Base-by-base conservation (phyloP, 2,329 filamentous ascomycete genomes). In the Penicillium sp. region DNA sequence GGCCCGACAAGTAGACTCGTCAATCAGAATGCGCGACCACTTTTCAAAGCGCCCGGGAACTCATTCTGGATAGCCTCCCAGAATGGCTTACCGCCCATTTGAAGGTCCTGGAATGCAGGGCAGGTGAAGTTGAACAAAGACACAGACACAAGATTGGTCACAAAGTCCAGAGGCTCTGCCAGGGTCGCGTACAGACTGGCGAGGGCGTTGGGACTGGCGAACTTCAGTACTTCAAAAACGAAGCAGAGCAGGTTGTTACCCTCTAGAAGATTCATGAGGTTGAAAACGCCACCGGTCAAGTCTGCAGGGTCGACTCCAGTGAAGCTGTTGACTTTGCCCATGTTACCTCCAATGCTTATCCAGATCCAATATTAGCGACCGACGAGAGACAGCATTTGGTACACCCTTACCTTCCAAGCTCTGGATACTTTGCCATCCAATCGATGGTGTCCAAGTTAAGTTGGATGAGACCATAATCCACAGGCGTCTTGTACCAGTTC, bases 241-340 rank as follows among this genome's bases (percentile, higher is more conserved):
- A 79, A 77, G 61, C 78, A 80, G 10, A 74, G 56, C 2, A 78
- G 66, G 46, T 78, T 78, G 58, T 77, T 76, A n/a, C 69, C 72
- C 54, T 80, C 68, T 7, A 79, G 46, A 3, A 79, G 62, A 35
- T 72, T 71, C 6, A 67, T 63, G 33, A 66, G 36, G 64, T 77
- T 69, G 59, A 74, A 61, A 36, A 78, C 68, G 39, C 79, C 80
- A 19, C 78, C 75, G 4, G 79, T 79, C 14, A 83, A 36, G 55
- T 82, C 70, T 2, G 61, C 58, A 2, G 81, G 36, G 60, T 80
- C 70, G 54, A 85, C 65, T 5, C 81, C 81, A 4, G 78, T 73
- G 63, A 84, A 85, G 22, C 76, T 80, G 70, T 85, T 81, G 22
- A 81, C 76, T 2, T 73, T 75, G 18, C 82, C 81, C 5, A 78